Evolutionary conservation across 805 yeast species (phyloP).

Genomic region (Metschnikowia borealis): DNA sequence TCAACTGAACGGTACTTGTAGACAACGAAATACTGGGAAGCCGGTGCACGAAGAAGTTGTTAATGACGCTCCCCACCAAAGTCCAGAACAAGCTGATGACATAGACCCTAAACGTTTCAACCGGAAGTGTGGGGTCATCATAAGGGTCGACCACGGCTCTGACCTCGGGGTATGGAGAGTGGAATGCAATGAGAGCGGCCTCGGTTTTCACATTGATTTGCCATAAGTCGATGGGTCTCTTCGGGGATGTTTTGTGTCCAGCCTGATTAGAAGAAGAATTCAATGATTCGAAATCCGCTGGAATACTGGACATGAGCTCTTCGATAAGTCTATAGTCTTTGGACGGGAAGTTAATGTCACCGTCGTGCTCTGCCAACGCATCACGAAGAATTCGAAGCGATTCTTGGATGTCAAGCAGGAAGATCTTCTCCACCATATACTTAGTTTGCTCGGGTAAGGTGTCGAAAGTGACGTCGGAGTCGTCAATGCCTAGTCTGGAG

Average conservation of each 20-base stretch:
- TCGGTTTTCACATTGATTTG: constrained; percentile 34
- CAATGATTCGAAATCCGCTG: constrained; percentile 16
- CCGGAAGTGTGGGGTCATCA: constrained; percentile 48
- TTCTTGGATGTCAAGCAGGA: constrained; percentile 17
- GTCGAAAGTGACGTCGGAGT: background rate
- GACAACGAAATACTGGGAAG: constrained; percentile 45
- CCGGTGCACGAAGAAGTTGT: constrained; percentile 55
- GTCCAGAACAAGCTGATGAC: constrained; percentile 50
- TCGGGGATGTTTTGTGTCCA: background rate
- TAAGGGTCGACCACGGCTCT: constrained; percentile 58
- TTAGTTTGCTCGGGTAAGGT: constrained; percentile 10
- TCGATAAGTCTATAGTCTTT: constrained; percentile 26
- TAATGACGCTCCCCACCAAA: constrained; percentile 49
- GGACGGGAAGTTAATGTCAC: constrained; percentile 33
- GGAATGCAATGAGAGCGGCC: constrained; percentile 40
- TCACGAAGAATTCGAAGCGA: constrained; percentile 33
- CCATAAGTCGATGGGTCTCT: constrained; percentile 17
- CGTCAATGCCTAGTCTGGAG: constrained; percentile 11
- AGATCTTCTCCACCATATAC: constrained; percentile 30
- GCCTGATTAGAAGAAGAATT: background rate
- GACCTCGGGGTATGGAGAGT: constrained; percentile 64
- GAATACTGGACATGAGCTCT: constrained; percentile 19
- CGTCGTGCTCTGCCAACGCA: constrained; percentile 28
- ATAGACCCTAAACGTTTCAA: constrained; percentile 56
- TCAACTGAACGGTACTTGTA: constrained; percentile 37